Percentiles rank a stretch among this genome's conserved stretches.
These are phyloP conservation scores for Alternaria solani DNA, from an alignment of 2,329 filamentous ascomycete species.

Conservation along the genomic window DNA sequence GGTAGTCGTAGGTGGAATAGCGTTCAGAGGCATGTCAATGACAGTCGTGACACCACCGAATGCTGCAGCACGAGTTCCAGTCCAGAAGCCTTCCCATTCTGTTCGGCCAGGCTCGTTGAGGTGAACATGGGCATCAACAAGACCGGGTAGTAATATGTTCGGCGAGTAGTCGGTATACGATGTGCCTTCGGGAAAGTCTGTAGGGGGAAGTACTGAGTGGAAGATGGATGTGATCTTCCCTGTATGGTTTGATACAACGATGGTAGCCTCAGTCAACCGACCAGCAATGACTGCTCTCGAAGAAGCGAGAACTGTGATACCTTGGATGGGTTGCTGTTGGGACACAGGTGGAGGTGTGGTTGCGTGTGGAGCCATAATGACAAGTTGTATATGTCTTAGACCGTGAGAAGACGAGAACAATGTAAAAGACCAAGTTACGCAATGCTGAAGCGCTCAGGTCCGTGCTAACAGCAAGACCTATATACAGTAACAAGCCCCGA, in stretches of 20 bases:
- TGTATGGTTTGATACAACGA: constrained; percentile 77
- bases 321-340: constrained; percentile 44
- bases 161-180: constrained; percentile 86
- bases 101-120: constrained; percentile 96
- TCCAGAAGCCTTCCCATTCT: constrained; percentile 98
- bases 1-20: constrained; percentile 94
- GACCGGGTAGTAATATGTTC: constrained; percentile 82
- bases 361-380: constrained; percentile 51
- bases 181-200: constrained; percentile 75
- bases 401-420: constrained; percentile 15
- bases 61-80: constrained; percentile 90
- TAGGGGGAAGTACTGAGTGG: constrained; percentile 75
- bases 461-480: constrained; percentile 26
- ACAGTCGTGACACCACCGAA: constrained; percentile 97
- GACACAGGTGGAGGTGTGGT: constrained; percentile 41
- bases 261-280: constrained; percentile 80
- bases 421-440: constrained; percentile 11
- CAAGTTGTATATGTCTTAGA: constrained; percentile 1
- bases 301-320: constrained; percentile 81
- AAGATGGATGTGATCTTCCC: constrained; percentile 86
- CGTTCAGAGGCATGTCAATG: constrained; percentile 96
- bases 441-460: constrained; percentile 10
- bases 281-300: constrained; percentile 82
- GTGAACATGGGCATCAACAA: constrained; percentile 97
- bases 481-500: constrained; percentile 26